Evolutionary conservation across 2,329 filamentous ascomycete species (phyloP), one percentile per base, ranked within the genome.

Genomic region (Furcasterigmium sp.): DNA sequence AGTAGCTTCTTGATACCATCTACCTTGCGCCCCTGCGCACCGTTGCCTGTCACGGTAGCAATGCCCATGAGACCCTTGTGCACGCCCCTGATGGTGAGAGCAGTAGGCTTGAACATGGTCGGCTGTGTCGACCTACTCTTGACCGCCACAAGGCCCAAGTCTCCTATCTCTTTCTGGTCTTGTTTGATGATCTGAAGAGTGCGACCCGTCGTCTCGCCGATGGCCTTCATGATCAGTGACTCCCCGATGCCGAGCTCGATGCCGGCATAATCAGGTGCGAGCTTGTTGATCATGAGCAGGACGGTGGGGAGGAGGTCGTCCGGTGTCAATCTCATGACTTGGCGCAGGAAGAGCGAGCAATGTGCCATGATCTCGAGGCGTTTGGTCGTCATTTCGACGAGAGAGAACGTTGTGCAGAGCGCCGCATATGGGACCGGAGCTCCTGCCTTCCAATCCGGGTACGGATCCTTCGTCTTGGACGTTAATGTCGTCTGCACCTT

Each of bases 231-330:
- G 56, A 98, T 96, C 21, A 98, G 68, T 1, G 91, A 97, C 66
- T 98, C 93, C 44, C 93, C 93, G 54, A 98, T 98, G n/a, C 93
- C 93, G 23, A 98, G 76, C 65, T 98, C 93, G 49, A 98, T 91
- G 17, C 93, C 93, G 35, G 91, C 85, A 62, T 96, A 98, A 58
- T 98, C 93, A 3, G 93, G 91, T 3, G 93, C 93, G 20, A 98
- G 80, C 63, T 97, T 97, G 68, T 96, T 96, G 63, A 95, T 87
- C 93, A 98, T 97, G 23, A 98, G 79, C 49, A 95, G 75, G 19
- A 97, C 84, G 0, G 89, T 95, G 0, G 91, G 83, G 2, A 96
- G 75, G 17, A 98, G 75, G 59, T 98, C 93, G 14, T 83, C 75
- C 0, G 93, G 93, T 0, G 90, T 96, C 28, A 98, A 72, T 15